Percentiles rank a stretch among this genome's conserved stretches.
phyloP scores from a whole-genome alignment of 106 monocot genomes.

The Dioscorea alata region DNA sequence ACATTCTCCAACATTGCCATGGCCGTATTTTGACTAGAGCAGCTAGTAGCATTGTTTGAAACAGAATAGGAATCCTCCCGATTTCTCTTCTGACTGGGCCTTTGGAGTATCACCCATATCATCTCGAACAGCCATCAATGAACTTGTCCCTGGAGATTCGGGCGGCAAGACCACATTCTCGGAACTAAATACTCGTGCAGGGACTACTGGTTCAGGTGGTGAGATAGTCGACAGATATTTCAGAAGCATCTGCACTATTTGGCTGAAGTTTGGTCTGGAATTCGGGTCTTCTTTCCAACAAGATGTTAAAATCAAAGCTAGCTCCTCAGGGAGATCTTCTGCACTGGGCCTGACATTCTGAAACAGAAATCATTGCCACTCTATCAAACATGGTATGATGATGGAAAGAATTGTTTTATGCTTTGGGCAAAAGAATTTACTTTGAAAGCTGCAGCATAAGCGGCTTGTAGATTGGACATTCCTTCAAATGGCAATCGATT shows the following conservation, averaged over 20 bases:
- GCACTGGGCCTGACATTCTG: constrained; percentile 92
- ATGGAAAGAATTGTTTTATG: too few relatives aligned
- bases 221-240: constrained; percentile 73
- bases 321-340: constrained; percentile 68
- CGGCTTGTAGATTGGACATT: constrained; percentile 99
- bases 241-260: constrained; percentile 89
- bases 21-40: not conserved
- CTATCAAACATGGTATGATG: too few relatives aligned
- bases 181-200: constrained; percentile 52
- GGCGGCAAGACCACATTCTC: constrained; percentile 82
- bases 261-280: constrained; percentile 77
- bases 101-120: constrained; percentile 48
- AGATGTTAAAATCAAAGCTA: constrained; percentile 66
- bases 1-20: too few relatives aligned
- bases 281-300: constrained; percentile 97
- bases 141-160: constrained; percentile 95
- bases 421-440: constrained; percentile 22
- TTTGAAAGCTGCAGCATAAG: constrained; percentile 98
- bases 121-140: constrained; percentile 78
- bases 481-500: constrained; percentile 95
- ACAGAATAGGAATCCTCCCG: constrained; percentile 63
- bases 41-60: constrained; percentile 73
- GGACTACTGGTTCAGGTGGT: constrained; percentile 34
- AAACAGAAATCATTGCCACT: not conserved
- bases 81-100: constrained; percentile 20